Percentiles rank a stretch among this genome's conserved stretches.
These are phyloP conservation scores for Daldinia concentrica DNA, from an alignment of 495 filamentous ascomycete species.

Conservation along the genomic window DNA sequence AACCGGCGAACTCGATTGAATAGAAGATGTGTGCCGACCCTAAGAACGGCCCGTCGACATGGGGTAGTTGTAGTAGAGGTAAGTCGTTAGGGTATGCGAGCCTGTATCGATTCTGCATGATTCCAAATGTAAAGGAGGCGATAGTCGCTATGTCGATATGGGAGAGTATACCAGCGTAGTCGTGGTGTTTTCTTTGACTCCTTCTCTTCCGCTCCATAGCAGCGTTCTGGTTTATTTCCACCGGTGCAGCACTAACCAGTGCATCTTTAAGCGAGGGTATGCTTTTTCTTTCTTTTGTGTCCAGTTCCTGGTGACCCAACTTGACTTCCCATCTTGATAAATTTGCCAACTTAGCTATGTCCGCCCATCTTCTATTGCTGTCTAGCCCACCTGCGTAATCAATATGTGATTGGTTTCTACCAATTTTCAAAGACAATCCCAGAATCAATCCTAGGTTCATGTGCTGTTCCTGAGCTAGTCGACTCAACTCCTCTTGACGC, in stretches of 20 bases:
- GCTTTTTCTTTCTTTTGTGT: background rate
- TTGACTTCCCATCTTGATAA: constrained; percentile 4
- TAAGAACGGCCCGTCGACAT: constrained; percentile 25
- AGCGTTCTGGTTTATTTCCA: constrained; percentile 7
- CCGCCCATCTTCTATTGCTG: constrained; percentile 20
- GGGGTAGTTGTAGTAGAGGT: constrained; percentile 22
- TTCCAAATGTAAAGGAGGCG: constrained; percentile 22
- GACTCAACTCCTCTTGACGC: constrained; percentile 28
- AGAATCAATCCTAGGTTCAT: constrained; percentile 25
- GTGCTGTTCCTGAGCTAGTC: constrained; percentile 26
- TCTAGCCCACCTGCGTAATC: constrained; percentile 36
- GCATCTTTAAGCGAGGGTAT: constrained; percentile 30
- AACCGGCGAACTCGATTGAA: constrained; percentile 14
- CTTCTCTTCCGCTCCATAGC: constrained; percentile 1
- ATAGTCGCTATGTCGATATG: constrained; percentile 34
- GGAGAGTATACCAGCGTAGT: constrained; percentile 31
- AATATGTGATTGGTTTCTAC: constrained; percentile 18
- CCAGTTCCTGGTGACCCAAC: background rate
- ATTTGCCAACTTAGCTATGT: constrained; percentile 5
- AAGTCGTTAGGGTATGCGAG: background rate
- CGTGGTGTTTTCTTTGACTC: constrained; percentile 4
- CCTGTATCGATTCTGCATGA: constrained; percentile 22
- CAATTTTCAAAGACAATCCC: constrained; percentile 26
- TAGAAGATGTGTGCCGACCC: constrained; percentile 43
- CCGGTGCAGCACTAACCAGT: constrained; percentile 24